Evolutionary conservation across 345 rosid species (phyloP).

Genomic region (Eucalyptus guilfoylei): DNA sequence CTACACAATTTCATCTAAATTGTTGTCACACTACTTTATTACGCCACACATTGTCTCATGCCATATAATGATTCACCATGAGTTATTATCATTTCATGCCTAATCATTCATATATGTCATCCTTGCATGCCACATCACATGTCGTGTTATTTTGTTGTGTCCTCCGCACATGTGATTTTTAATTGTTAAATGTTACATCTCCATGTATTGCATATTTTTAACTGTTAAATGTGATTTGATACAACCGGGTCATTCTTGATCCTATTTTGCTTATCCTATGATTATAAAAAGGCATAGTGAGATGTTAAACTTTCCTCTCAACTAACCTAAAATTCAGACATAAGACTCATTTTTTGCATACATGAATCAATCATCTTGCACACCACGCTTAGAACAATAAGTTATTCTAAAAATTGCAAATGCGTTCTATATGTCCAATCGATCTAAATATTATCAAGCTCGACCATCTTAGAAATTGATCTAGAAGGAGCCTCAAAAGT

Average conservation of each 20-base stretch:
- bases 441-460: no score
- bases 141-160: not conserved
- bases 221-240: not conserved
- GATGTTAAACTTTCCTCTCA: not conserved
- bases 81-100: not conserved
- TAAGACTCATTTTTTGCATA: not conserved
- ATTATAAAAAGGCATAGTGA: not conserved
- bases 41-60: not conserved
- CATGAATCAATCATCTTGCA: not conserved
- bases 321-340: not conserved
- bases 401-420: not conserved
- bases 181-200: not conserved
- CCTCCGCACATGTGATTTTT: not conserved
- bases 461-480: not conserved
- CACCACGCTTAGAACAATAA: not conserved
- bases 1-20: not conserved
- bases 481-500: not conserved
- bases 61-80: not conserved
- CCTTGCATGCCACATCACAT: not conserved
- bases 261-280: not conserved
- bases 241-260: not conserved
- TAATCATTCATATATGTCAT: not conserved
- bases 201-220: not conserved
- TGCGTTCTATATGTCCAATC: not conserved
- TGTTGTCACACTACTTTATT: not conserved